Evolutionary conservation across 495 filamentous ascomycete species (phyloP).

Genomic region (Xylaria grammica): DNA sequence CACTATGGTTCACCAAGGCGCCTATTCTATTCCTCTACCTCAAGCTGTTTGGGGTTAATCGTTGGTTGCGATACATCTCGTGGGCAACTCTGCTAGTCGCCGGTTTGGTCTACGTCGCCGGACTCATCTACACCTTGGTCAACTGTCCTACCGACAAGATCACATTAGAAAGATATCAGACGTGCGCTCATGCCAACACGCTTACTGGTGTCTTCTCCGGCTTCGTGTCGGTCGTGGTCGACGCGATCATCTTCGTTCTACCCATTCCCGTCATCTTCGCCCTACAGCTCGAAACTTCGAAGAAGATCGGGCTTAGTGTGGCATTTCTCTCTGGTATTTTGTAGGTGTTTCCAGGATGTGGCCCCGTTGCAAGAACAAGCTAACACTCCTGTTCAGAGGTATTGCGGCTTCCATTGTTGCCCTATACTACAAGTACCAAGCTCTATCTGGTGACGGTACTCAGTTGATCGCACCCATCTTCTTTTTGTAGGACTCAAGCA

Average conservation of each 20-base stretch:
- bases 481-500: not conserved
- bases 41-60: conserved; percentile 15
- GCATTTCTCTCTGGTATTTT: conserved; percentile 47
- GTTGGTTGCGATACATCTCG: conserved; percentile 5
- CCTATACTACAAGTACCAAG: not conserved
- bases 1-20: conserved; percentile 14
- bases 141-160: not conserved
- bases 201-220: conserved; percentile 3
- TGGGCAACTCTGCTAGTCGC: conserved; percentile 15
- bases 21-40: conserved; percentile 24
- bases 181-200: not conserved
- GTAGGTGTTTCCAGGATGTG: conserved; percentile 36
- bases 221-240: conserved; percentile 43
- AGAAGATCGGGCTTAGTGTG: conserved; percentile 42
- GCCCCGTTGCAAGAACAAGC: conserved; percentile 23
- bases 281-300: conserved; percentile 40
- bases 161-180: not conserved
- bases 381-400: conserved; percentile 1
- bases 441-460: not conserved
- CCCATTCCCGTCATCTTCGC: conserved; percentile 44
- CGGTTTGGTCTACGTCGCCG: not conserved
- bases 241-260: conserved; percentile 49
- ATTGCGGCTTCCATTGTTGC: conserved; percentile 9
- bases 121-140: not conserved
- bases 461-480: not conserved